Evolutionary conservation across 345 rosid species (phyloP).

Genomic region (Gossypium bickii): DNA sequence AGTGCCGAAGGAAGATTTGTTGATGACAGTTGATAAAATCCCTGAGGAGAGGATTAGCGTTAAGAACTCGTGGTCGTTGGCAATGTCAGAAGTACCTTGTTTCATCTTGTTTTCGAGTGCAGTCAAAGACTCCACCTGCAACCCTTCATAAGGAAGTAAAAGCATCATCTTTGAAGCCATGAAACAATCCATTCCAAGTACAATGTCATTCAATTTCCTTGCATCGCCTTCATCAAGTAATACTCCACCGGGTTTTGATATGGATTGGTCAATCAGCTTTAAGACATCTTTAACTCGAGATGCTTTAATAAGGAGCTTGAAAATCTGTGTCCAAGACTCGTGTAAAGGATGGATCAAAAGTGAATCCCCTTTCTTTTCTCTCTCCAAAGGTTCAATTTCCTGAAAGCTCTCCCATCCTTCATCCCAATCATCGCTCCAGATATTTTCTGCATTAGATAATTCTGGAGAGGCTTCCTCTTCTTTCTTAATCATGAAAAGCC

Average conservation of each 20-base stretch:
- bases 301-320: conserved; percentile 36
- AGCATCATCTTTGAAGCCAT: conserved; percentile 57
- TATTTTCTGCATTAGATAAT: conserved; percentile 41
- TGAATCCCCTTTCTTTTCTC: conserved; percentile 34
- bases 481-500: conserved; percentile 44
- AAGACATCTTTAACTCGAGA: conserved; percentile 40
- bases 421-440: conserved; percentile 87
- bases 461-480: conserved; percentile 39
- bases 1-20: conserved; percentile 38
- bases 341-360: conserved; percentile 64
- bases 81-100: conserved; percentile 44
- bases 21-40: conserved; percentile 43
- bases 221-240: conserved; percentile 60
- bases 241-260: conserved; percentile 43
- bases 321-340: conserved; percentile 65
- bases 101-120: conserved; percentile 61
- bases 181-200: conserved; percentile 36
- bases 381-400: conserved; percentile 51
- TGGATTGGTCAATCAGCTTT: conserved; percentile 55
- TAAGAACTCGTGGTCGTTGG: conserved; percentile 53
- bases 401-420: conserved; percentile 99
- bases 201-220: conserved; percentile 36
- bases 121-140: conserved; percentile 47
- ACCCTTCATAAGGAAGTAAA: conserved; percentile 61
- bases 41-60: conserved; percentile 61